Evolutionary conservation across 331 rosid genomes (phyloP), one percentile per base, ranked within the genome.

Genomic region (Quercus lobata): DNA sequence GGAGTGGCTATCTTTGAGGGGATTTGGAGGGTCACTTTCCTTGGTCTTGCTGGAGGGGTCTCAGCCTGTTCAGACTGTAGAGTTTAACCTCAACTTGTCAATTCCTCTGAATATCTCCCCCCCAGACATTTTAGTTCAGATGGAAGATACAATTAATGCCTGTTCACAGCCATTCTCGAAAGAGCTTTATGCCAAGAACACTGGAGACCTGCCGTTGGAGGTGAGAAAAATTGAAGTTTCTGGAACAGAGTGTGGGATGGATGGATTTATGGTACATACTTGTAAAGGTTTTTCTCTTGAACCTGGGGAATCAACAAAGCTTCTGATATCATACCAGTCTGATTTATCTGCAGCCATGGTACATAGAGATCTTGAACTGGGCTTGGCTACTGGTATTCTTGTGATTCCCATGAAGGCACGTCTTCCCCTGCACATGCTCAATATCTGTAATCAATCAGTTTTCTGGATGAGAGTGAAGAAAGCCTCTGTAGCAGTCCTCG

Each of bases 381-480:
- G 83, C 78, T 81, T 93, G 90, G 87, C 83, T 52, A 86, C 89
- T 76, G 99, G 98, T 77, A 89, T 90, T 83, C 80, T 90, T 76
- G 88, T 91, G 79, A 81, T 91, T 79, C 99, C 98, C 73, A 82
- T 96, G 91, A 89, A 91, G 86, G 96, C 93, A 18, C 90, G 89
- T 83, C 87, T 89, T 22, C 92, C 99, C 9, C 76, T 81, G 71
- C 85, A 83, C 73, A 84, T 91, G 97, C 88, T 89, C 63, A 81
- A 83, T 86, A 83, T 37, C 83, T 96, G 98, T 81, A 90, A 86
- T 86, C 88, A 82, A 85, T 89, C 93, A 57, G 74, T 93, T 82
- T 80, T 90, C 74, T 96, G 93, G 96, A 85, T 72, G 82, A 86
- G 87, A 65, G 53, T 88, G 83, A 96, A 85, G 83, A 93, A 85